These are phyloP conservation scores for Actinidia arguta DNA, from an alignment of 179 eudicot species.

Conservation along the genomic window DNA sequence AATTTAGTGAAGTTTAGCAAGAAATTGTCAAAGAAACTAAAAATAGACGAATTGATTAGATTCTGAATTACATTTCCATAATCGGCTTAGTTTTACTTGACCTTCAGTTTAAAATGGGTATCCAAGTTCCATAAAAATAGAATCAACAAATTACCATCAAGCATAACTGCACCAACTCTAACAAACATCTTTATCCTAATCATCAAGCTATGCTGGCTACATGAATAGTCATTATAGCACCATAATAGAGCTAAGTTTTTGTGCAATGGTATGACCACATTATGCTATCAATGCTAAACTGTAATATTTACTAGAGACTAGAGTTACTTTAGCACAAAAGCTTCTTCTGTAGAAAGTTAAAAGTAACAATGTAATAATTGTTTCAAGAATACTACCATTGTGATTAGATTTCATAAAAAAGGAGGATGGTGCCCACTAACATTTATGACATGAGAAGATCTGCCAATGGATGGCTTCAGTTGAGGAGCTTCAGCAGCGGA, in stretches of 20 bases:
- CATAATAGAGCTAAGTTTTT: neutral
- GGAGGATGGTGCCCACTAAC: conserved; percentile 33
- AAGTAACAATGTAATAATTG: neutral
- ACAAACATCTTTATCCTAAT: neutral
- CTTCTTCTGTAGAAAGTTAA: neutral
- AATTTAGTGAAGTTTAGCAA: neutral
- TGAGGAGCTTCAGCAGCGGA: conserved; percentile 46
- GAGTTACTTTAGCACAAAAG: neutral
- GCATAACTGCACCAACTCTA: neutral
- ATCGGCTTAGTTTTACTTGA: too few species aligned
- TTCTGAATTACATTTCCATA: too few species aligned
- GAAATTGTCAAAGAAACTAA: too few species aligned
- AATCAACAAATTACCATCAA: too few species aligned
- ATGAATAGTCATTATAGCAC: neutral
- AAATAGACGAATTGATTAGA: too few species aligned
- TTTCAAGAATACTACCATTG: too few species aligned
- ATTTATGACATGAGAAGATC: conserved; percentile 38
- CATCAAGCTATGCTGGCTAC: neutral
- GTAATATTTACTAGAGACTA: too few species aligned
- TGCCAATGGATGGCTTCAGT: conserved; percentile 47
- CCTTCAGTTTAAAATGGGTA: too few species aligned
- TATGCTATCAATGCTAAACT: neutral
- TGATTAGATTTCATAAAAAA: neutral
- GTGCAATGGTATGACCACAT: neutral
- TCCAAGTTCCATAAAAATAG: too few species aligned